Evolutionary conservation across 148 eudicot genomes (phyloP).

Genomic region (Cornus kousa): DNA sequence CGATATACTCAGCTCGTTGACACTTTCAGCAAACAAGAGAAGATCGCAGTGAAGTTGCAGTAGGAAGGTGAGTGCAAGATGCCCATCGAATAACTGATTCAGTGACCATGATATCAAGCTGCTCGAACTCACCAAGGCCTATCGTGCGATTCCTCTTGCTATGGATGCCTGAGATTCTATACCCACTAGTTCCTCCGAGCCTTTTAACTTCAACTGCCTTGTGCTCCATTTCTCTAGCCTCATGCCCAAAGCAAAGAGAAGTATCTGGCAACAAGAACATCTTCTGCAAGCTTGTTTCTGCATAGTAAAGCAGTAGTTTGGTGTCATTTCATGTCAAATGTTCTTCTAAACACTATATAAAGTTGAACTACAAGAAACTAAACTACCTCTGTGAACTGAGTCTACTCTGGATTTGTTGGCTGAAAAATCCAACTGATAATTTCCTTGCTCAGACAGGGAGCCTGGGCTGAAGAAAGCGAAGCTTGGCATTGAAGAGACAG

Average conservation of each 20-base stretch:
- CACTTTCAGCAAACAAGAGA: slow-evolving; percentile 70
- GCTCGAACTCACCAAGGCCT: slow-evolving; percentile 80
- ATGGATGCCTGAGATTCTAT: slow-evolving; percentile 47
- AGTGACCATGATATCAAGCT: slow-evolving; percentile 57
- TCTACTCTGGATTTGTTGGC: slow-evolving; percentile 18
- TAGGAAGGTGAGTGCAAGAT: slow-evolving; percentile 75
- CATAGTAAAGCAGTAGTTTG: background rate
- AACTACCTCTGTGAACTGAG: slow-evolving; percentile 26
- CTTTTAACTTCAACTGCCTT: slow-evolving; percentile 39
- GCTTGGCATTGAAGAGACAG: slow-evolving; percentile 64
- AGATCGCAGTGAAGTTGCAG: slow-evolving; percentile 64
- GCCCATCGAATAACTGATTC: slow-evolving; percentile 93
- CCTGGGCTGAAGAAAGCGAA: slow-evolving; percentile 65
- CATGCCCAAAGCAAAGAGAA: slow-evolving; percentile 23
- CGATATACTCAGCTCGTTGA: background rate
- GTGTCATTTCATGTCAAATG: too few species aligned
- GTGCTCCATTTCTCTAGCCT: slow-evolving; percentile 23
- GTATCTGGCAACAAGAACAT: slow-evolving; percentile 25
- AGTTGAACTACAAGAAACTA: background rate
- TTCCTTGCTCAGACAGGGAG: slow-evolving; percentile 30
- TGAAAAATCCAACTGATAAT: slow-evolving; percentile 21
- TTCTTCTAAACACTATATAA: background rate
- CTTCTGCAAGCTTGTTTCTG: slow-evolving; percentile 14
- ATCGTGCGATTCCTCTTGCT: slow-evolving; percentile 86
- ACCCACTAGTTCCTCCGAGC: slow-evolving; percentile 32